phyloP scores from a whole-genome alignment of 2,329 filamentous ascomycete species.

The Escovopsis sp. region DNA sequence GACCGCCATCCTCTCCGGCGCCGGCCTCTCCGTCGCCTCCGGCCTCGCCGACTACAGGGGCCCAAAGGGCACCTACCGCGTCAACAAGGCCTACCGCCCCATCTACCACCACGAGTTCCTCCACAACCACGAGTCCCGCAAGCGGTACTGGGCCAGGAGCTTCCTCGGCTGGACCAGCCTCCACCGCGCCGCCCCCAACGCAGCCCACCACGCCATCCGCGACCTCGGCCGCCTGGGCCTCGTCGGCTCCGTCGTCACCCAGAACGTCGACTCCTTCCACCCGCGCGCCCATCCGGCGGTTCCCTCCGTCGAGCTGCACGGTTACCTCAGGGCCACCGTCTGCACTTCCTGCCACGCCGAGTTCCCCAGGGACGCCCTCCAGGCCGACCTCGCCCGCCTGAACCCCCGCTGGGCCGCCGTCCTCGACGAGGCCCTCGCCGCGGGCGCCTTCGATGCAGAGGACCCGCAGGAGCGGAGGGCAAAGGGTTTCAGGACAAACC shows the following conservation, averaged over 20 bases:
- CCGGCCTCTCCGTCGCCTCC: conserved; percentile 84
- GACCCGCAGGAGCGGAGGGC: conserved; percentile 48
- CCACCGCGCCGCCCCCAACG: conserved; percentile 64
- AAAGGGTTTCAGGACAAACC: conserved; percentile 64
- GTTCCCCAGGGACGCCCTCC: conserved; percentile 59
- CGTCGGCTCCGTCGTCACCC: conserved; percentile 68
- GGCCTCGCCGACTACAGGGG: conserved; percentile 90
- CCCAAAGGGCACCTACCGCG: conserved; percentile 75
- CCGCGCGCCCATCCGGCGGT: conserved; percentile 57
- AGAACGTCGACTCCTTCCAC: conserved; percentile 97
- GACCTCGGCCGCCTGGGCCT: conserved; percentile 58
- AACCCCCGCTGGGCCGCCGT: conserved; percentile 82
- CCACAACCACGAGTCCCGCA: conserved; percentile 64
- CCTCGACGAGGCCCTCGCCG: conserved; percentile 53
- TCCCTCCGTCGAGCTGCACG: conserved; percentile 75
- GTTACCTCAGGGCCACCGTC: conserved; percentile 67
- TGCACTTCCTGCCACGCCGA: conserved; percentile 67
- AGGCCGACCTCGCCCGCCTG: conserved; percentile 56
- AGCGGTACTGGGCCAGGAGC: conserved; percentile 90
- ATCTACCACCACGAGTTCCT: conserved; percentile 91
- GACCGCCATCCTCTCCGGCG: conserved; percentile 52
- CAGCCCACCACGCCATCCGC: conserved; percentile 61
- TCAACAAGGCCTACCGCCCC: conserved; percentile 80
- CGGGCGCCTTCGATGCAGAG: conserved; percentile 65
- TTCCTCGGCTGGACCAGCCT: conserved; percentile 87